phyloP scores from a whole-genome alignment of 176 grass and related monocot genomes.

The Eremochloa ophiuroides region DNA sequence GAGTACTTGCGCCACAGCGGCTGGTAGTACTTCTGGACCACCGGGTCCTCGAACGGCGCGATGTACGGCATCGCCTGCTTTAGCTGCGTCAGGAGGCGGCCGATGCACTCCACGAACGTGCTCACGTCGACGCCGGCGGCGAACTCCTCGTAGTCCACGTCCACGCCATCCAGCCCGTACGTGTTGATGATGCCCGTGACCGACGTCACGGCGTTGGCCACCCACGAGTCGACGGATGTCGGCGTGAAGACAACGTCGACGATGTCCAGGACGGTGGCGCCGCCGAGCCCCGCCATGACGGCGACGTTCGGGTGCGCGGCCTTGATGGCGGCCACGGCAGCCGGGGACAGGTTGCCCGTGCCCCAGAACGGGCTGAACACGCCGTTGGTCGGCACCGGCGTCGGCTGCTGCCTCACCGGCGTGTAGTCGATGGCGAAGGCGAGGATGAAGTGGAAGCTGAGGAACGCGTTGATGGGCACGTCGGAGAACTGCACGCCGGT shows the following conservation, averaged over 20 bases:
- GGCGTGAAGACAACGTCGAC: slow-evolving; percentile 6
- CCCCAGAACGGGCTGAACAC: slow-evolving; percentile 42
- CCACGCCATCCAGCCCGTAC: slow-evolving; percentile 56
- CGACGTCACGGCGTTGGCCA: slow-evolving; percentile 41
- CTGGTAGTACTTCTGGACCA: slow-evolving; percentile 44
- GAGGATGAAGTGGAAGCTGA: slow-evolving; percentile 54
- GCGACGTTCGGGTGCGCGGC: slow-evolving; percentile 19
- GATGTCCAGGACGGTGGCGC: slow-evolving; percentile 1
- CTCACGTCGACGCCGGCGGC: not conserved
- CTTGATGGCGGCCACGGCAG: slow-evolving; percentile 26
- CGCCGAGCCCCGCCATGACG: slow-evolving; percentile 31
- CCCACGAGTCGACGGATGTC: slow-evolving; percentile 36
- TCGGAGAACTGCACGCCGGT: slow-evolving; percentile 42
- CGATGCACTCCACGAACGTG: slow-evolving; percentile 53
- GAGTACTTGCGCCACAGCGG: slow-evolving; percentile 42
- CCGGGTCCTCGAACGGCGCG: slow-evolving; percentile 36
- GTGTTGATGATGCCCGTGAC: slow-evolving; percentile 19
- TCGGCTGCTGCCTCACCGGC: not conserved
- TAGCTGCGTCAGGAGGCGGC: slow-evolving; percentile 34
- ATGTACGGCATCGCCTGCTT: slow-evolving; percentile 9
- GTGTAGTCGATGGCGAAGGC: slow-evolving; percentile 46
- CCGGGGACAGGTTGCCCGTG: not conserved
- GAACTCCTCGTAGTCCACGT: slow-evolving; percentile 65
- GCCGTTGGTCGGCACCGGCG: slow-evolving; percentile 35
- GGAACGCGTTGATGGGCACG: slow-evolving; percentile 34